A percentile compares a stretch with the other conserved stretches of the same genome.
Conservation (phyloP, 2,329 filamentous ascomycete genomes). For the Diaporthe ampelina region DNA sequence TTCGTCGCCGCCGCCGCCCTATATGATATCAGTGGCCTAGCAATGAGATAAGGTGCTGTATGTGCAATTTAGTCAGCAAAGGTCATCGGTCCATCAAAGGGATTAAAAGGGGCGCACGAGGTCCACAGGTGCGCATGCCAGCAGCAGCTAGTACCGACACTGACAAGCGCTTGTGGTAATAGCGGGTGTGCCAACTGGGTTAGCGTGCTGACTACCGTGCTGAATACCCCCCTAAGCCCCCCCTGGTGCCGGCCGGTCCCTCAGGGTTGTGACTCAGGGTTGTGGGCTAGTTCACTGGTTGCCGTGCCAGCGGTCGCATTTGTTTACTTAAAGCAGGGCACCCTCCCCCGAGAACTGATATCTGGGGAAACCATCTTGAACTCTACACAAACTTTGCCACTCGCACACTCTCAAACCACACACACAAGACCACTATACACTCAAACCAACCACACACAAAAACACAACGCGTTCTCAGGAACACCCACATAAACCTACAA, state of each 20-base stretch:
- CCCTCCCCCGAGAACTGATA: background rate
- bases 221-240: too few relatives aligned
- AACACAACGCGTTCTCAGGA: background rate
- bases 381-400: too few relatives aligned
- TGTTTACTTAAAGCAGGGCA: background rate
- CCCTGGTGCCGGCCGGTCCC: background rate
- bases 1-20: too few relatives aligned
- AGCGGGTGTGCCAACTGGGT: background rate
- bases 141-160: background rate
- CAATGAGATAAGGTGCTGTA: background rate
- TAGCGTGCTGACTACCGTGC: background rate
- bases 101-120: background rate
- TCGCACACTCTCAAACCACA: background rate
- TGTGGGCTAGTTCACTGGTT: slow-evolving; percentile 46
- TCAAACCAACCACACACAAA: background rate
- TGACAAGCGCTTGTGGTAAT: background rate
- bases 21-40: background rate
- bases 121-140: background rate
- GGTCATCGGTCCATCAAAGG: too few relatives aligned
- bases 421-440: too few relatives aligned
- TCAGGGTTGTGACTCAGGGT: background rate
- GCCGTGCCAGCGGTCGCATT: slow-evolving; percentile 51
- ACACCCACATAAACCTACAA: background rate
- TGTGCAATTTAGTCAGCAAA: too few relatives aligned
- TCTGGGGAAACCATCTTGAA: too few relatives aligned